These are phyloP conservation scores for Alternaria brassicicola DNA, from an alignment of 2,329 filamentous ascomycete species.

Conservation along the genomic window DNA sequence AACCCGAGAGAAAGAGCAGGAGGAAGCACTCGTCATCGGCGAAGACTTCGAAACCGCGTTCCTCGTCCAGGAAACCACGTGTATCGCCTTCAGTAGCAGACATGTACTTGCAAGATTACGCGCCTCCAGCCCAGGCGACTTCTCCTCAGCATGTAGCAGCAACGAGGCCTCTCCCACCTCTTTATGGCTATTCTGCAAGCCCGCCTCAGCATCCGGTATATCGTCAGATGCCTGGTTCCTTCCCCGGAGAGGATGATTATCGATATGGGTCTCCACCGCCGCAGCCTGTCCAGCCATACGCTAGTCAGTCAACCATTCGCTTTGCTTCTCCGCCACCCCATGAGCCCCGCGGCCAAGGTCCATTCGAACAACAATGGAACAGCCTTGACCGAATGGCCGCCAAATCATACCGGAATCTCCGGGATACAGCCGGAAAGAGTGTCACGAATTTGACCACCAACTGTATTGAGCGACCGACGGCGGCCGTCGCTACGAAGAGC, in stretches of 20 bases:
- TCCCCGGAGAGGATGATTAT: slow-evolving; percentile 19
- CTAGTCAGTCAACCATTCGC: slow-evolving; percentile 29
- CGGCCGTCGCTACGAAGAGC: slow-evolving; percentile 39
- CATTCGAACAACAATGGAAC: slow-evolving; percentile 37
- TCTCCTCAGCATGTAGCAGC: slow-evolving; percentile 13
- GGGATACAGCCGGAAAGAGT: slow-evolving; percentile 36
- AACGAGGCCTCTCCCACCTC: slow-evolving; percentile 11
- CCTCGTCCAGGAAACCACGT: slow-evolving; percentile 20
- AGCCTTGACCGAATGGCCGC: slow-evolving; percentile 38
- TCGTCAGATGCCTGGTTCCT: slow-evolving; percentile 25
- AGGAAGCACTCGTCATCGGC: slow-evolving; percentile 29
- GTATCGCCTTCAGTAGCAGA: slow-evolving; percentile 21
- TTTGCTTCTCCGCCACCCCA: slow-evolving; percentile 29
- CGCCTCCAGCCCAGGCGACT: slow-evolving; percentile 21
- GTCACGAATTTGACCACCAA: slow-evolving; percentile 34
- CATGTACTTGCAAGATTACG: slow-evolving; percentile 21
- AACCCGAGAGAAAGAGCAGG: slow-evolving; percentile 27
- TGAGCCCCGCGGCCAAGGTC: slow-evolving; percentile 26
- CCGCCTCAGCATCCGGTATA: slow-evolving; percentile 30
- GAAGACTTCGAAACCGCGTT: slow-evolving; percentile 22
- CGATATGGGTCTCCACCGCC: slow-evolving; percentile 22
- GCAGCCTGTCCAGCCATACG: slow-evolving; percentile 23
- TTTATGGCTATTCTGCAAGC: slow-evolving; percentile 19
- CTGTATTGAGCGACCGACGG: slow-evolving; percentile 40
- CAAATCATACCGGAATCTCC: slow-evolving; percentile 38